Base-by-base conservation (phyloP, 768 basidiomycete genomes). In the Lyophyllum atratum region DNA sequence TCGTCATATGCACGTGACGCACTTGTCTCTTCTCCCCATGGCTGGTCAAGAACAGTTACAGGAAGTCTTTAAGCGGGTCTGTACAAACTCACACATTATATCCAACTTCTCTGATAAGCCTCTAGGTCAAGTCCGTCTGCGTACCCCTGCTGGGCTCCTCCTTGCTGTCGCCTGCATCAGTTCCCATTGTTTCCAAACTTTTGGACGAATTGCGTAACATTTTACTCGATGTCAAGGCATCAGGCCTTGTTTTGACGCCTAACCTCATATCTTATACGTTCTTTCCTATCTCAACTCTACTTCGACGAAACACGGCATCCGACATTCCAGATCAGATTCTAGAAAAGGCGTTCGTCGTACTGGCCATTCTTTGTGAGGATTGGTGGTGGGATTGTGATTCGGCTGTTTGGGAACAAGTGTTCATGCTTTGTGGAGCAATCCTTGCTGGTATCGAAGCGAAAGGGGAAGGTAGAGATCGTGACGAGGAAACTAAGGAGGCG, bases 351-450 rank as follows among this genome's bases (percentile, higher is more conserved):
- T 76, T 97, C 56, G 64, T 76, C 24, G 74, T 82, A 12, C 74
- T 96, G 28, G 68, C 74, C 2, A 63, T 81, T 1, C 76, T 98
- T 24, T 85, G 81, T 60, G 79, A 85, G 19, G 74, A 78, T n/a
- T 93, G 92, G 88, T 95, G 93, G 92, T 92, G 90, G 90, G 76
- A 77, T 19, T 87, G 87, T 67, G 91, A 92, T 45, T 48, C 83
- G 34, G 76, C 77, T 52, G 71, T 85, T 25, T 95, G 94, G 94
- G 87, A 90, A 66, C 93, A 97, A 65, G 74, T 94, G 24, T 92
- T 95, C 69, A 89, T 86, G 77, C 75, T 93, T 15, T 88, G 79
- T 60, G 82, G 83, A 33, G 81, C 87, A 15, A 76, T 89, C 29
- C 69, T 91, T 6, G 86, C 85, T 19, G 81, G 84, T 14, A 73